A percentile compares a stretch with the other conserved stretches of the same genome.
Evolutionary conservation across 352 stramenopile genomes (phyloP).

Genomic region (Phytophthora syringae): DNA sequence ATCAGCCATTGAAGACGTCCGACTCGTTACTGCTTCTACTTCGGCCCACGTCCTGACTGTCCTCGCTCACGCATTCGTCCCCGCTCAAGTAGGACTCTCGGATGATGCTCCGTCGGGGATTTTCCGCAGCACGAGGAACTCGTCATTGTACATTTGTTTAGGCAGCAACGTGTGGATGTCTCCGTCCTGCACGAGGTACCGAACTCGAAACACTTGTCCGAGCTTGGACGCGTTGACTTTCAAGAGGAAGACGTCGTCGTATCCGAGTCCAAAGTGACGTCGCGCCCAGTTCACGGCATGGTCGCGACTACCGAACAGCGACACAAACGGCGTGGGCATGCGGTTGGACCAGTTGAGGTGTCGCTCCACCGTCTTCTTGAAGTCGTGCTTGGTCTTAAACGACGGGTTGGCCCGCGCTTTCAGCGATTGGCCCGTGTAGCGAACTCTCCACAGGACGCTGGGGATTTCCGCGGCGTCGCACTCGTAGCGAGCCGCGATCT

Average conservation of each 20-base stretch:
- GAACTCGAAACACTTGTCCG: conserved; percentile 12
- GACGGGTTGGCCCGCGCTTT: conserved; percentile 23
- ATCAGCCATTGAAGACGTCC: too few species aligned
- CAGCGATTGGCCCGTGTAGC: conserved; percentile 26
- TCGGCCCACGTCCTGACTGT: neutral
- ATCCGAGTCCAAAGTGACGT: conserved; percentile 19
- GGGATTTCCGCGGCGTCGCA: conserved; percentile 19
- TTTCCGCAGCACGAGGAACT: conserved; percentile 24
- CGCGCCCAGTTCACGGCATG: conserved; percentile 20
- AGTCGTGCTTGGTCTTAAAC: conserved; percentile 28
- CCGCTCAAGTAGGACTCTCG: conserved; percentile 15
- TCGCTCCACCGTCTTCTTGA: conserved; percentile 16
- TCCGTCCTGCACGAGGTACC: conserved; percentile 16
- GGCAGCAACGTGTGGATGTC: conserved; percentile 12
- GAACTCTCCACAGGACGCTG: conserved; percentile 22
- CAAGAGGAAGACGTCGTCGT: conserved; percentile 27
- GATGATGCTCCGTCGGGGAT: conserved; percentile 23
- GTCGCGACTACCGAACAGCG: conserved; percentile 14
- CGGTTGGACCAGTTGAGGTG: conserved; percentile 29
- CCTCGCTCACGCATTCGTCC: conserved; percentile 15
- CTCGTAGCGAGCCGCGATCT: conserved; percentile 16
- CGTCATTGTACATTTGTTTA: conserved; percentile 13
- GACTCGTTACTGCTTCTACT: conserved; percentile 13
- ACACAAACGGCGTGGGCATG: conserved; percentile 19
- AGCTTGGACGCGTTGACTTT: conserved; percentile 24